Evolutionary conservation across 1,284 basidiomycete species (phyloP), one percentile per base, ranked within the genome.

Genomic region (Boletus smithii): DNA sequence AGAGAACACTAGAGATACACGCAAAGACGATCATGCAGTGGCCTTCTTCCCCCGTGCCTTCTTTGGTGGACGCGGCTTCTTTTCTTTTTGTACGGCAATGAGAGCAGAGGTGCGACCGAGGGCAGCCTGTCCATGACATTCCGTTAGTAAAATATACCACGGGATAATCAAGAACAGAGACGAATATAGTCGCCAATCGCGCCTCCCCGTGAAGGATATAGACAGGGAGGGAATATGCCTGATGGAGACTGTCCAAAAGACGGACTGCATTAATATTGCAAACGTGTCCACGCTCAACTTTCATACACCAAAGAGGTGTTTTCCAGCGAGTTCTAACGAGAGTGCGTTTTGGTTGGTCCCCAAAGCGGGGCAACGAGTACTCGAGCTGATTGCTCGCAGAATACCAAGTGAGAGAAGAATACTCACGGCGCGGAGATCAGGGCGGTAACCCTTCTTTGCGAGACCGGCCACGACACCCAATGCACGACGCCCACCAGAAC

Each of bases 211-310:
- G 49, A 55, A 46, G 49, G 34, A 38, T 30, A 40, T 2, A 44
- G 16, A 51, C 51, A 47, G 51, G 45, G 53, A 58, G 53, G 31
- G 40, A 51, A 53, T 41, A 49, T 55, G 27, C 51, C 43, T 49
- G 39, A 54, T 50, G 51, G 57, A 38, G 61, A 67, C 53, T 31
- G 46, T 54, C 65, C 51, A 44, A n/a, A 50, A 51, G 9, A 44
- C 27, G 49, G 50, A 55, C 49, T 10, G 29, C 3, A 65, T 76
- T 70, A 52, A 74, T 89, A 67, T 89, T 80, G 86, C 86, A 89
- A 77, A 81, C 85, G 72, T 86, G 82, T 88, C 87, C 84, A 88
- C 85, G 78, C 87, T 85, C 84, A 77, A 72, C 85, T 76, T 83
- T 88, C 85, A 81, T 80, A 65, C 68, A 71, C 74, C 73, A 70